Evolutionary conservation across 1,139 yeast genomes (phyloP), one percentile per base, ranked within the genome.

Genomic region (Zygosaccharomyces pseudobailii): DNA sequence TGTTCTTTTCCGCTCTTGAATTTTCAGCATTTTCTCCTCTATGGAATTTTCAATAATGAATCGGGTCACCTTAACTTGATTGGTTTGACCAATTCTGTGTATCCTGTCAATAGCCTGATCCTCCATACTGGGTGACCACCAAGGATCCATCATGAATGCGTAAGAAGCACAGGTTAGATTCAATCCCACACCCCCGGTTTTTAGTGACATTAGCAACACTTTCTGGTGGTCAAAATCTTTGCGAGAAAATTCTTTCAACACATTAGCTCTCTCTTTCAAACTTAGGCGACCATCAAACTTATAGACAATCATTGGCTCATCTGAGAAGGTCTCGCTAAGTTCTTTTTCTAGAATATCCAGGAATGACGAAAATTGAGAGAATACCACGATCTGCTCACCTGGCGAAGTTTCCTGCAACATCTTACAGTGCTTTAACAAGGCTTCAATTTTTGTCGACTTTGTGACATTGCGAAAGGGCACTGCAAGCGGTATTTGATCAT

Each of bases 71-170:
- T 78, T 80, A 20, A 92, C 97, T 34, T 76, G 75, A 32, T 75
- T 78, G n/a, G 71, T 71, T 63, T 92, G 97, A 0, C 97, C 97
- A 65, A 92, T 86, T 55, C 97, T 75, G 62, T 92, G 97, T 24
- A 92, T 78, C 59, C 97, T 78, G 67, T 92, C 97, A 55, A 92
- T 88, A 0, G 97, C 97, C 66, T 92, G 97, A 38, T 87, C 88
- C 61, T 92, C 97, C 36, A 87, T 81, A 48, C 96, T 88, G 38
- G 88, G 95, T 23, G 94, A 86, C 97, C 97, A 92, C 95, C 96
- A 92, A 0, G 97, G 97, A 61, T 92, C 97, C 90, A 92, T 86
- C 79, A 92, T 75, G 59, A 83, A 89, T 6, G 95, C 97, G 38
- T 80, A 76, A 0, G 87, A 84, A 0, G 97, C 96, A 40, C 84